Evolutionary conservation across 2,329 filamentous ascomycete genomes (phyloP).

Genomic region (Dactylellina haptotyla): DNA sequence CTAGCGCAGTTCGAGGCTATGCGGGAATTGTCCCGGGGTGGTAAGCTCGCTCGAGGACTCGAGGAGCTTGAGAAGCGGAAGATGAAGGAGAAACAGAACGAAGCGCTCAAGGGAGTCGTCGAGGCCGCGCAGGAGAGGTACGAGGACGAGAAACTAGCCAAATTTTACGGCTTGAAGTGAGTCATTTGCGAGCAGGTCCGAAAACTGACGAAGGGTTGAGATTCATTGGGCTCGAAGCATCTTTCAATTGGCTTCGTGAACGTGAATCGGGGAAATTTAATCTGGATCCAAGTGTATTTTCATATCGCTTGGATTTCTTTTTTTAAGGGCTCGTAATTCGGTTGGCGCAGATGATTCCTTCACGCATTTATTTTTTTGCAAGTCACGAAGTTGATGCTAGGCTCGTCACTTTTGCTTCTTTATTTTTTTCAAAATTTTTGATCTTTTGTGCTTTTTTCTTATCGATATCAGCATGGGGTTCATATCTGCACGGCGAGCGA

Average conservation of each 20-base stretch:
- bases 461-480: conserved; percentile 24
- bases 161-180: conserved; percentile 52
- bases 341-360: conserved; percentile 54
- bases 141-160: conserved; percentile 53
- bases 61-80: conserved; percentile 50
- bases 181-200: conserved; percentile 40
- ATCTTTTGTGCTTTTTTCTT: conserved; percentile 26
- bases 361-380: conserved; percentile 15
- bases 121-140: conserved; percentile 51
- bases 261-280: conserved; percentile 32
- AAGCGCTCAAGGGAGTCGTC: conserved; percentile 48
- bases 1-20: conserved; percentile 38
- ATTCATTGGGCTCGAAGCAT: conserved; percentile 47
- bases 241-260: conserved; percentile 40
- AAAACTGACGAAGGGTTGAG: conserved; percentile 46
- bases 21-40: conserved; percentile 31
- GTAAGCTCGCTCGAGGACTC: conserved; percentile 44
- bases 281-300: conserved; percentile 8
- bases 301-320: conserved; percentile 1
- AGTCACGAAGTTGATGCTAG: conserved; percentile 46
- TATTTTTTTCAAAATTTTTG: conserved; percentile 23
- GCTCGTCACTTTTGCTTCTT: conserved; percentile 36
- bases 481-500: conserved; percentile 31
- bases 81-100: conserved; percentile 47
- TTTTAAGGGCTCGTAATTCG: conserved; percentile 35